Evolutionary conservation across 2,329 filamentous ascomycete species (phyloP), one percentile per base, ranked within the genome.

Genomic region (Epichloe sylvatica): DNA sequence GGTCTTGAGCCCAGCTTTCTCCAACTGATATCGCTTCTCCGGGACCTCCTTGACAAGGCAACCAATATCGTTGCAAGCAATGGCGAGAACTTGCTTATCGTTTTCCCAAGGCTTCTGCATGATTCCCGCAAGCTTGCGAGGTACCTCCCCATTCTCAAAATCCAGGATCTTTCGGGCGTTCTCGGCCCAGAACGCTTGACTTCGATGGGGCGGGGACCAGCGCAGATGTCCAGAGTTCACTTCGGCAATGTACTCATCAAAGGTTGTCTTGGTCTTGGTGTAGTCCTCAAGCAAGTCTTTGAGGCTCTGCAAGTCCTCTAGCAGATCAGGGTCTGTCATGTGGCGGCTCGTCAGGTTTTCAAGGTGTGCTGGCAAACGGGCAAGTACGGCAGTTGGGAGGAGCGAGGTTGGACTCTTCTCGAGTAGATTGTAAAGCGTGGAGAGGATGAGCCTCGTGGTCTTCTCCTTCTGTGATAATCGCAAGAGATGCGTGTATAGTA

Each of bases 401-500:
- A 83, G 68, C 64, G 85, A 76, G 76, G 85, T 71, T 70, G 78
- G 67, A 73, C 87, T 83, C 53, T 73, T 71, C 42, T 72, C 71
- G 37, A 96, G 79, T 42, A 98, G 81, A 68, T 95, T 97, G 64
- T 84, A 78, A 39, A 98, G 77, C 7, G 91, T 96, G 9, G 89
- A 89, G 42, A 97, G 76, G 43, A 96, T 79, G 49, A 98, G 77
- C 33, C 92, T 83, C 0, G 91, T 97, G 1, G 91, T 97, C 75
- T 98, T 98, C 66, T 97, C 92, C 67, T 98, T 98, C 42, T 91
- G 90, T 2, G 92, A 97, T 40, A 95, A 74, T 49, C 89, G 84
- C 49, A 98, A 75, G 37, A 98, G 81, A 56, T 94, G 86, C n/a
- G 86, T 89, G 66, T 95, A 96, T 42, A 97, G 78, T 44, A 89